These are phyloP conservation scores for Penicillium occitanis DNA, from an alignment of 2,329 filamentous ascomycete genomes.

Conservation along the genomic window DNA sequence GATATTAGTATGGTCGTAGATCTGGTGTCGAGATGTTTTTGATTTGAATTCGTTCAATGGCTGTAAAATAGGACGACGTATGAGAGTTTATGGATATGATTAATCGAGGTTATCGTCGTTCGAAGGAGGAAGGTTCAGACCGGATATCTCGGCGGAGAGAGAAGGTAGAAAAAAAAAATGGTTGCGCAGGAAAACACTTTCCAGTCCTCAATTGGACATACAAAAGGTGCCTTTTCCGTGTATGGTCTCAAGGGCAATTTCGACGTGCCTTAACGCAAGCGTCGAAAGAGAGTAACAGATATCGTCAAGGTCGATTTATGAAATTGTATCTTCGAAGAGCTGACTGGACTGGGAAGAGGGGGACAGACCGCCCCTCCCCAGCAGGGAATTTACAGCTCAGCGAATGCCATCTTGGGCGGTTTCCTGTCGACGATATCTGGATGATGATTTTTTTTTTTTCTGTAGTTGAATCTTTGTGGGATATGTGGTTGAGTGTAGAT, in stretches of 20 bases:
- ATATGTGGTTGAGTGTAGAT: constrained; percentile 22
- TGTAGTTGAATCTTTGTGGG: background rate
- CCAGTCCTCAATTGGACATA: constrained; percentile 35
- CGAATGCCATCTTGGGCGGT: constrained; percentile 72
- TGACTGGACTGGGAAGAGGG: constrained; percentile 67
- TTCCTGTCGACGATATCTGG: constrained; percentile 67
- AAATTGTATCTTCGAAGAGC: constrained; percentile 68
- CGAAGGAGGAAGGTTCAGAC: background rate
- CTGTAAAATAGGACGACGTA: background rate
- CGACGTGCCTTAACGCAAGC: constrained; percentile 50
- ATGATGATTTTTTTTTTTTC: constrained; percentile 20
- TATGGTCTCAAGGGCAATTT: constrained; percentile 57
- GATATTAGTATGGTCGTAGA: background rate
- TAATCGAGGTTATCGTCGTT: background rate
- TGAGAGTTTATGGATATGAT: background rate
- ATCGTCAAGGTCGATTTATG: constrained; percentile 50
- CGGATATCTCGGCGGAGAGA: background rate
- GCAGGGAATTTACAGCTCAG: constrained; percentile 89
- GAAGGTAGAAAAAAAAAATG: constrained; percentile 1
- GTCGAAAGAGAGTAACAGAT: constrained; percentile 56
- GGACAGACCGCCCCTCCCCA: constrained; percentile 61
- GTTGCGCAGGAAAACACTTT: constrained; percentile 35
- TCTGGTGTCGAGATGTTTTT: background rate
- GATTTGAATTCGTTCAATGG: background rate
- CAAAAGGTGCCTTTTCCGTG: constrained; percentile 39